Base-by-base conservation (phyloP, 2,329 filamentous ascomycete species). In the Clonostachys byssicola region DNA sequence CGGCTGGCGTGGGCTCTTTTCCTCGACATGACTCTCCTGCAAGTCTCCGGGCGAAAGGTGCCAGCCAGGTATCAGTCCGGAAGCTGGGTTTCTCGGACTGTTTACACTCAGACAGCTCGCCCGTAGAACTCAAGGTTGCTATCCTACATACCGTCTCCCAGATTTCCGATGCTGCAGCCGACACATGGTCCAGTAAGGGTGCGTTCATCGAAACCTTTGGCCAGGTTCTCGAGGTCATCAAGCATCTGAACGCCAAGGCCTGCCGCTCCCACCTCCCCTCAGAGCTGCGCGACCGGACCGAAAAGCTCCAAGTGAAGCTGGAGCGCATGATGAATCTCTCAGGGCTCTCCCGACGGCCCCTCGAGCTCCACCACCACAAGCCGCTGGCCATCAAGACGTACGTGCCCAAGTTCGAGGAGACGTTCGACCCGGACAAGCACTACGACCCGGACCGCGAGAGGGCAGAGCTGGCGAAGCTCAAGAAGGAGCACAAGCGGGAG, bases 361-460 rank as follows among this genome's bases (percentile, higher is more conserved):
- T 97, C 33, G 81, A 90, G 58, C 81, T 99, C 4, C 94, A 99
- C 71, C 80, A 94, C 68, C 94, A 99, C 74, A 80, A 80, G 1
- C 90, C 92, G 0, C 78, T 95, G 4, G 86, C 94, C 18, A 95
- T 97, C 73, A 92, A 92, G 66, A 85, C 83, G 8, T 85, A 81
- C 49, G 83, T 96, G 42, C 94, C 94, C 67, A 96, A 95, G 67
- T 99, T 97, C 71, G 94, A 97, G 71, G 92, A 96, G 64, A 79
- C 81, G 49, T 99, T 91, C 79, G 94, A 95, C 66, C 94, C 94
- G 4, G 83, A 88, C 72, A 92, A 91, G 72, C 94, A 97, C 78
- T 97, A 99, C 80, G 95, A 99, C 63, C 91, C 91, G 1, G 88
- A 99, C 68, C 86, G 85, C 56, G 91, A 96, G 68, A 88, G 94